phyloP scores from a whole-genome alignment of 371 early-diverging fungal species.

The Lichtheimia corymbifera region DNA sequence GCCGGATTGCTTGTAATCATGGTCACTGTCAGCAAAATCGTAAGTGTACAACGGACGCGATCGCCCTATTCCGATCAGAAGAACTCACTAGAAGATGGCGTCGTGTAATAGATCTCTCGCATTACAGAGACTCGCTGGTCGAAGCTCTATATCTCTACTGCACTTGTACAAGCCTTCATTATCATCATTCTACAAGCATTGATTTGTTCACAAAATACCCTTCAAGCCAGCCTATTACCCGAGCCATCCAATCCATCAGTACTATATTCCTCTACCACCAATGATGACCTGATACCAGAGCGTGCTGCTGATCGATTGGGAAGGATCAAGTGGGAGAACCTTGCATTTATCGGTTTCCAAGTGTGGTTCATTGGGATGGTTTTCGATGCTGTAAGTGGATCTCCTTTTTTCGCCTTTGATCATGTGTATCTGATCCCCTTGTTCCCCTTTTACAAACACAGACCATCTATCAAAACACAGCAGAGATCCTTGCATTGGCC shows the following conservation, averaged over 20 bases:
- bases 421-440: neutral
- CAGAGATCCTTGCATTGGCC: conserved; percentile 43
- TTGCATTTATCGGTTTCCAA: conserved; percentile 44
- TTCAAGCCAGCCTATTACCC: conserved; percentile 24
- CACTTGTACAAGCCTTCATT: conserved; percentile 31
- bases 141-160: conserved; percentile 35
- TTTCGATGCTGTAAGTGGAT: conserved; percentile 47
- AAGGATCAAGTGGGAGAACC: conserved; percentile 45
- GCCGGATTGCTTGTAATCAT: conserved; percentile 34
- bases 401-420: neutral
- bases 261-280: conserved; percentile 7
- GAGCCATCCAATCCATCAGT: conserved; percentile 10
- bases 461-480: conserved; percentile 49
- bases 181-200: conserved; percentile 30
- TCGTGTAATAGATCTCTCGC: conserved; percentile 26
- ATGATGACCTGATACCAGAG: conserved; percentile 17
- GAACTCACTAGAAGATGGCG: neutral
- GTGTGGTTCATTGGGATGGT: conserved; percentile 45
- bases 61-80: neutral
- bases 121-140: conserved; percentile 45
- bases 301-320: conserved; percentile 32
- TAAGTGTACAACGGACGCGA: conserved; percentile 9
- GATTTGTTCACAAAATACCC: conserved; percentile 34
- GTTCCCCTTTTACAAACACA: neutral
- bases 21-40: conserved; percentile 37